Conservation (phyloP, 106 monocot species). For the Agapanthus africanus region DNA sequence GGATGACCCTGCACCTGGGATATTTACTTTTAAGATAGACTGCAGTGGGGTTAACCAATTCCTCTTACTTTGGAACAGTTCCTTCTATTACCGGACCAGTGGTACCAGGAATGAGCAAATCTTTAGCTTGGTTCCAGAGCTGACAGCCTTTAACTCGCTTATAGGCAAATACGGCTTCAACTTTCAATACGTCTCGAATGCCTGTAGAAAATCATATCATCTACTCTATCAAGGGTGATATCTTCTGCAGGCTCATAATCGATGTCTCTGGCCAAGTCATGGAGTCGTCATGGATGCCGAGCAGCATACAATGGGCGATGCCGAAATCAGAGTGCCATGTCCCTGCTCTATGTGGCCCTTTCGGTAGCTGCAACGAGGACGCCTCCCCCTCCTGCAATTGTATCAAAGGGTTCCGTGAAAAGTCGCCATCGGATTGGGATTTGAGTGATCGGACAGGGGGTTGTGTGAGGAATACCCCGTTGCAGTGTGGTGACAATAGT, state of each 20-base stretch:
- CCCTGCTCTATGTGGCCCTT: conserved; percentile 25
- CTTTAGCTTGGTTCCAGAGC: conserved; percentile 23
- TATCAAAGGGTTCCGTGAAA: conserved; percentile 28
- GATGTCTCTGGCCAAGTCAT: conserved; percentile 25
- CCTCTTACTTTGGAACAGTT: conserved; percentile 15
- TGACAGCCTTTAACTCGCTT: too few relatives aligned
- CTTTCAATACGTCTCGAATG: conserved; percentile 15
- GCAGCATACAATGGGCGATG: conserved; percentile 16
- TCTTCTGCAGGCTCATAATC: conserved; percentile 16
- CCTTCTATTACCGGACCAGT: conserved; percentile 16
- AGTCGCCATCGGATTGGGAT: conserved; percentile 12
- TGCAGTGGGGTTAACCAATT: conserved; percentile 9
- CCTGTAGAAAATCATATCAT: conserved; percentile 28
- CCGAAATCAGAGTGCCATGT: conserved; percentile 32
- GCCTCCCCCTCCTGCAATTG: conserved; percentile 22
- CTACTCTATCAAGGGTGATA: conserved; percentile 10
- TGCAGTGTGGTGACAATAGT: conserved; percentile 8
- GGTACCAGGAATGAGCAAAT: conserved; percentile 17
- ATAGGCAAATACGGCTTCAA: not conserved
- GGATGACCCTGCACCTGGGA: conserved; percentile 22
- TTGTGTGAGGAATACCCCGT: conserved; percentile 12
- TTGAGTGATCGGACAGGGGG: conserved; percentile 1
- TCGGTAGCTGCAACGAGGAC: conserved; percentile 25
- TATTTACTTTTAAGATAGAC: conserved; percentile 12
- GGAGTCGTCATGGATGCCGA: conserved; percentile 23